A percentile compares a stretch with the other conserved stretches of the same genome.
These are phyloP conservation scores for Xerocomellus dryophilus DNA, from an alignment of 768 basidiomycete genomes.

Conservation along the genomic window DNA sequence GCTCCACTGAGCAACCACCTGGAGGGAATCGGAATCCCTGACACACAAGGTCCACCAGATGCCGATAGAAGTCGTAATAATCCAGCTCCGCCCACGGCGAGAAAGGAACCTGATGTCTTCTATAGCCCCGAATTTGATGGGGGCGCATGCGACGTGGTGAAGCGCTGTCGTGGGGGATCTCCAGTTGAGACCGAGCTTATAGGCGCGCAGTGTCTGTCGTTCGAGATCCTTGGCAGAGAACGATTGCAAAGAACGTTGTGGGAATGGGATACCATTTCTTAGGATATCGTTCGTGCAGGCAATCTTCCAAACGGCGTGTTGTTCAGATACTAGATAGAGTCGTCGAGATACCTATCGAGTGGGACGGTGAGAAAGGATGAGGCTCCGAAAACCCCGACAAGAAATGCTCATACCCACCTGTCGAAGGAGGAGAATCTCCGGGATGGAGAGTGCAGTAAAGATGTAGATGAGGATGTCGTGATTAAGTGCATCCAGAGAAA, in stretches of 20 bases:
- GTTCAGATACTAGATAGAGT: constrained; percentile 42
- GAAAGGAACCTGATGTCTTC: constrained; percentile 55
- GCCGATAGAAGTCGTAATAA: constrained; percentile 54
- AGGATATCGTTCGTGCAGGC: constrained; percentile 46
- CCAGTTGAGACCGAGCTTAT: constrained; percentile 52
- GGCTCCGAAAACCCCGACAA: background rate
- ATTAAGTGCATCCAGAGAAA: constrained; percentile 26
- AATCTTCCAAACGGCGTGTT: constrained; percentile 57
- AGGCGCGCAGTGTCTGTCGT: constrained; percentile 41
- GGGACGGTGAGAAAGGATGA: background rate
- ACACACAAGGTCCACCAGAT: constrained; percentile 60
- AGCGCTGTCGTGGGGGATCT: constrained; percentile 21
- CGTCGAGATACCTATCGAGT: constrained; percentile 47
- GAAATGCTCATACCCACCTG: constrained; percentile 33
- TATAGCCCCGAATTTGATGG: constrained; percentile 41
- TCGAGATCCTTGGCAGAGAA: constrained; percentile 46
- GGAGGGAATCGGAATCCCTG: constrained; percentile 43
- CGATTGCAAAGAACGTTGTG: constrained; percentile 33
- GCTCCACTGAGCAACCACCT: constrained; percentile 47
- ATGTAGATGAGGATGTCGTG: constrained; percentile 40
- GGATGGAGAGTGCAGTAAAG: constrained; percentile 36
- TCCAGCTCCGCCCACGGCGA: constrained; percentile 39
- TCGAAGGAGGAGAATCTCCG: constrained; percentile 42
- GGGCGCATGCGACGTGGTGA: constrained; percentile 16
- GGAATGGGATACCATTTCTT: constrained; percentile 49